These are phyloP conservation scores for Colletotrichum sp. DNA, from an alignment of 2,329 filamentous ascomycete genomes.

Conservation along the genomic window DNA sequence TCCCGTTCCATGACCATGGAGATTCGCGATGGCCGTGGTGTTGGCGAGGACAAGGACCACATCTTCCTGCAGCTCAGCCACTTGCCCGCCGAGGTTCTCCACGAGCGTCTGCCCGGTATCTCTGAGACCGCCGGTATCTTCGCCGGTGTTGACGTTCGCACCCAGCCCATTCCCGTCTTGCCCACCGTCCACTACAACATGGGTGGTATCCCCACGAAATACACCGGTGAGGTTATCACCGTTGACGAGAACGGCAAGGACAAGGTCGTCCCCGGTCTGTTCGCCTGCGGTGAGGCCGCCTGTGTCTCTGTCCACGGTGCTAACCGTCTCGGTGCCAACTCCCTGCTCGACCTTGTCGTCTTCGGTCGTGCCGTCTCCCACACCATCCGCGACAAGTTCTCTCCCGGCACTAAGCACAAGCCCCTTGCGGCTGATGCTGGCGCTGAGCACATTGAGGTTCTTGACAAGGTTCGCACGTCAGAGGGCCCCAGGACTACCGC, in stretches of 20 bases:
- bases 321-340: conserved; percentile 98
- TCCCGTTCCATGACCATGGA: conserved; percentile 98
- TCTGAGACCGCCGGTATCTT: conserved; percentile 98
- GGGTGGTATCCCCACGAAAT: conserved; percentile 97
- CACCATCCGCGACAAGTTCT: conserved; percentile 94
- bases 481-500: conserved; percentile 86
- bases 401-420: conserved; percentile 79
- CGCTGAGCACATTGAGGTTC: conserved; percentile 82
- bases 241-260: conserved; percentile 87
- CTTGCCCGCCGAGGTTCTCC: conserved; percentile 87
- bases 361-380: conserved; percentile 98
- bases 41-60: conserved; percentile 96
- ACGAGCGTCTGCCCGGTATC: conserved; percentile 97
- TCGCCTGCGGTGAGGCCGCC: conserved; percentile 95
- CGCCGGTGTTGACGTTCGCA: conserved; percentile 93
- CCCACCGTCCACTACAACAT: conserved; percentile 99
- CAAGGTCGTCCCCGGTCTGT: conserved; percentile 92
- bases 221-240: conserved; percentile 94
- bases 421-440: conserved; percentile 85
- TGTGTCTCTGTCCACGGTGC: conserved; percentile 98
- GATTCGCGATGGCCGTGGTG: conserved; percentile 96
- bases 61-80: conserved; percentile 98
- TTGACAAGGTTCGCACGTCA: conserved; percentile 85
- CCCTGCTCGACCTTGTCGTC: conserved; percentile 94
- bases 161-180: conserved; percentile 95